Conservation (phyloP, 2,329 filamentous ascomycete species). For the Xylariaceae sp. region DNA sequence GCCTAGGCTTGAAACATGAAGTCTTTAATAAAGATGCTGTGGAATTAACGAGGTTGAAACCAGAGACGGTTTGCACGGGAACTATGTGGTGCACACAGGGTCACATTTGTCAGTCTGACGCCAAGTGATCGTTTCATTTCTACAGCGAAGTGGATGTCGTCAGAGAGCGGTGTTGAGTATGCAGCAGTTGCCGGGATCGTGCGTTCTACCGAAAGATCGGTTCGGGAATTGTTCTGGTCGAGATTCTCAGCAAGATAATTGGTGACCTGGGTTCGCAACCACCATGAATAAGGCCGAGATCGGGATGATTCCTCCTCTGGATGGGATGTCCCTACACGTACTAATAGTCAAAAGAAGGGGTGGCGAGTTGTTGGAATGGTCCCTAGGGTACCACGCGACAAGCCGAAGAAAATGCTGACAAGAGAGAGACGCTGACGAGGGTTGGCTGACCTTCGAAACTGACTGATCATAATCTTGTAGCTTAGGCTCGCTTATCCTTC, state of each 20-base stretch:
- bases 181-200: background rate
- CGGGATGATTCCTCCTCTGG: background rate
- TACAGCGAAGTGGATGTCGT: background rate
- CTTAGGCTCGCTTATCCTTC: background rate
- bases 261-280: background rate
- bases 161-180: background rate
- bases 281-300: background rate
- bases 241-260: background rate
- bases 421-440: background rate
- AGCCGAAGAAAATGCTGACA: background rate
- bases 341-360: background rate
- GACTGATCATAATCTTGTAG: background rate
- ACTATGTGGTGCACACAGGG: slow-evolving; percentile 10
- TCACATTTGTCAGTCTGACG: slow-evolving; percentile 16
- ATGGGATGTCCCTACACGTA: background rate
- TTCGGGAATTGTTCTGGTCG: background rate
- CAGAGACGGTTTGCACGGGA: slow-evolving; percentile 12
- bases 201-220: background rate
- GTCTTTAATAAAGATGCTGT: background rate
- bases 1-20: background rate
- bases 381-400: background rate
- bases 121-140: background rate
- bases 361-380: background rate
- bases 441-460: background rate
- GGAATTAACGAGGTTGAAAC: slow-evolving; percentile 4